Evolutionary conservation across 345 rosid genomes (phyloP).

Genomic region (Carallia brachiata): DNA sequence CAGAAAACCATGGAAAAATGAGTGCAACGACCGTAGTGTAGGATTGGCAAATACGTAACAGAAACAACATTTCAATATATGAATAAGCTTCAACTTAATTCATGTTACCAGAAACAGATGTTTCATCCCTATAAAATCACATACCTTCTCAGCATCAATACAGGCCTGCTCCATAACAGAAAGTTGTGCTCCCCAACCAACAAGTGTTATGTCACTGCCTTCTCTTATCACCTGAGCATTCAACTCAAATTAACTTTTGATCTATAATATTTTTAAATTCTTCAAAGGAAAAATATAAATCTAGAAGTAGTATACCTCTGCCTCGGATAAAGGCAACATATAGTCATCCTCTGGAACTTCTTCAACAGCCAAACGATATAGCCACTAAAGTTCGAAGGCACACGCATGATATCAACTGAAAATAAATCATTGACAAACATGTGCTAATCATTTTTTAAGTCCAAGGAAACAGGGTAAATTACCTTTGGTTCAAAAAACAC

Average conservation of each 20-base stretch:
- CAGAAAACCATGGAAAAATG: not conserved
- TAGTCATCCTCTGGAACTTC: constrained; percentile 88
- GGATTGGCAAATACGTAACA: no score
- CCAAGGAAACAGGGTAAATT: not conserved
- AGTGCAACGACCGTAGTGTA: not conserved
- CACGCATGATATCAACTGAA: constrained; percentile 4
- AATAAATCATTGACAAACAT: constrained; percentile 13
- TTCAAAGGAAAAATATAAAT: not conserved
- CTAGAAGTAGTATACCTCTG: constrained; percentile 52
- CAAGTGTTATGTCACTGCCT: constrained; percentile 84
- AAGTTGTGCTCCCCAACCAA: constrained; percentile 97
- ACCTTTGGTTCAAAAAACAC: constrained; percentile 96
- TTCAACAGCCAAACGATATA: constrained; percentile 82
- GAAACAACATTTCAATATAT: no score
- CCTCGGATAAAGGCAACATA: constrained; percentile 83
- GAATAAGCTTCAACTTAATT: not conserved
- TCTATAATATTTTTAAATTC: constrained; percentile 11
- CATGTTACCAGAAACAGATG: not conserved
- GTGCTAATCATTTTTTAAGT: constrained; percentile 2
- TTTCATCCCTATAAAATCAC: not conserved
- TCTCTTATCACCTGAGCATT: constrained; percentile 64
- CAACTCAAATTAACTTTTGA: constrained; percentile 12
- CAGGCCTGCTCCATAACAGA: constrained; percentile 86
- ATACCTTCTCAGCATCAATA: constrained; percentile 67
- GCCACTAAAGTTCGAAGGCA: constrained; percentile 56